phyloP scores from a whole-genome alignment of 805 yeast genomes.

The Yamadazyma olivae region DNA sequence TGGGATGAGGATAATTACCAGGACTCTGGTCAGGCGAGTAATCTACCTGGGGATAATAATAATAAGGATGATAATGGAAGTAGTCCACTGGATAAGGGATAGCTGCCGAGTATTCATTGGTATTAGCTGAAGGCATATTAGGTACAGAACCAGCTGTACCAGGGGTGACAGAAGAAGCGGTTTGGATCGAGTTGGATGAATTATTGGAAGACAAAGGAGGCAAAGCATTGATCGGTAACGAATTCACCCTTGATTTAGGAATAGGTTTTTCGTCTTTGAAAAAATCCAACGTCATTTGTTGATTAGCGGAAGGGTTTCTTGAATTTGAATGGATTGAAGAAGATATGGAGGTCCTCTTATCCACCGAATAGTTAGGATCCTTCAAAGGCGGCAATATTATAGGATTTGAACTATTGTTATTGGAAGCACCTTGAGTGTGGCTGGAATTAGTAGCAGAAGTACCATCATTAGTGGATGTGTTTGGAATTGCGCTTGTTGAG shows the following conservation, averaged over 20 bases:
- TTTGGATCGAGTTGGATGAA: neutral
- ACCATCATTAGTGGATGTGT: too few species aligned
- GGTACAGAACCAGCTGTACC: conserved; percentile 4
- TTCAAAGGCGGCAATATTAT: conserved; percentile 1
- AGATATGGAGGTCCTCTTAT: conserved; percentile 6
- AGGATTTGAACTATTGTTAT: too few species aligned
- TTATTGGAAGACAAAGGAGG: neutral
- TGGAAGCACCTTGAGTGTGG: too few species aligned
- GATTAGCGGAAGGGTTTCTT: conserved; percentile 7
- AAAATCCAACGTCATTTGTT: conserved; percentile 1
- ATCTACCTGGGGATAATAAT: conserved; percentile 2
- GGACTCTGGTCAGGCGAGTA: neutral
- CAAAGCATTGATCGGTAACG: conserved; percentile 1
- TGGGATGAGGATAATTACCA: too few species aligned
- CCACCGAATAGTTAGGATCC: conserved; percentile 10
- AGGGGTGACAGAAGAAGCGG: conserved; percentile 1
- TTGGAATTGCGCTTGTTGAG: too few species aligned
- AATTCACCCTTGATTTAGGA: conserved; percentile 3
- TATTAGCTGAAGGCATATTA: too few species aligned
- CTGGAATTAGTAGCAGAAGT: too few species aligned
- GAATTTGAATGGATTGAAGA: conserved; percentile 7
- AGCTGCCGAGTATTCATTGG: too few species aligned
- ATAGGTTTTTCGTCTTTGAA: too few species aligned
- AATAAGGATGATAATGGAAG: conserved; percentile 9
- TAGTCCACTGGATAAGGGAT: conserved; percentile 8